Percentiles rank a stretch among this genome's conserved stretches.
phyloP scores from a whole-genome alignment of 2,329 filamentous ascomycete genomes.

The Pyricularia grisea region DNA sequence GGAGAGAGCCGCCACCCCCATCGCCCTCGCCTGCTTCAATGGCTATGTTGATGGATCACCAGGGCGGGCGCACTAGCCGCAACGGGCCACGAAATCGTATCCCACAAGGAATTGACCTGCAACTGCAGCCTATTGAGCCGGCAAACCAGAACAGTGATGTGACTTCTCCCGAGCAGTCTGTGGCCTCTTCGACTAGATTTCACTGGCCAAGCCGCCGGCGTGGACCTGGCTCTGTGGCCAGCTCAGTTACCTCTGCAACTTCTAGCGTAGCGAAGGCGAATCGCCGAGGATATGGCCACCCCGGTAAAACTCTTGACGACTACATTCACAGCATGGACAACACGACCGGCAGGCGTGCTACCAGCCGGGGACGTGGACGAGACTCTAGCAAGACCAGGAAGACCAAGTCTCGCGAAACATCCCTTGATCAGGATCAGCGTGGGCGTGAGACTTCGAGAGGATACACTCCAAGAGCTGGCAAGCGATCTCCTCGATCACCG shows the following conservation, averaged over 20 bases:
- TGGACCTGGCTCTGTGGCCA: conserved; percentile 45
- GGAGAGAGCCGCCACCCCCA: conserved; percentile 33
- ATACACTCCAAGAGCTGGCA: conserved; percentile 57
- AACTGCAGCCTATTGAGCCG: conserved; percentile 46
- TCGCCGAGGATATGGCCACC: conserved; percentile 24
- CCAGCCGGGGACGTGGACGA: conserved; percentile 37
- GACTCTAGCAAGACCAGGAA: conserved; percentile 40
- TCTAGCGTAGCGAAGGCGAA: conserved; percentile 42
- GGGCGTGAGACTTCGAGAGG: conserved; percentile 57
- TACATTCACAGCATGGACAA: conserved; percentile 82
- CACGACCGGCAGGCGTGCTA: conserved; percentile 52
- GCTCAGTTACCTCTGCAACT: conserved; percentile 47
- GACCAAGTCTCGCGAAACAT: conserved; percentile 44
- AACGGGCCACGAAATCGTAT: conserved; percentile 73
- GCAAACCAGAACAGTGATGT: conserved; percentile 33
- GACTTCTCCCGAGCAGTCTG: conserved; percentile 48
- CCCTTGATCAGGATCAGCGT: conserved; percentile 59
- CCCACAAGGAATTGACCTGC: conserved; percentile 58
- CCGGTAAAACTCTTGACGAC: conserved; percentile 62
- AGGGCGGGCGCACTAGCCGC: conserved; percentile 45
- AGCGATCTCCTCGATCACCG: conserved; percentile 84
- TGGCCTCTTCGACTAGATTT: conserved; percentile 41
- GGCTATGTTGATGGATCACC: conserved; percentile 52
- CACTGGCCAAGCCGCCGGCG: conserved; percentile 46
- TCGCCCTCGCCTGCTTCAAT: conserved; percentile 62